Evolutionary conservation across 257 asterid species (phyloP).

Genomic region (Salvia hispanica): DNA sequence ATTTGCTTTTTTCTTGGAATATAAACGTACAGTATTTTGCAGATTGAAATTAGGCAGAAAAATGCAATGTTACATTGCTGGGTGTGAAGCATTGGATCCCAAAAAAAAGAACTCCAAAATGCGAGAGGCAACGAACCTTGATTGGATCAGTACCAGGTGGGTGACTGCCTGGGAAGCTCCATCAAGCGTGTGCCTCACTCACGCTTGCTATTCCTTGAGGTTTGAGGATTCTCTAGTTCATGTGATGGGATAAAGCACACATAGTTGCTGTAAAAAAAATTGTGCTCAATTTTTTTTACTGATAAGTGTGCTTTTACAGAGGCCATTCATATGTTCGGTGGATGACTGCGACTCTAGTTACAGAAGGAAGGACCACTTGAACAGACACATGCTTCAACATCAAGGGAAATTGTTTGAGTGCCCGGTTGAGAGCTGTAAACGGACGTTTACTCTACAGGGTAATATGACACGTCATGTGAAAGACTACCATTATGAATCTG

Average conservation of each 20-base stretch:
- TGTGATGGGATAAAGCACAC: neutral
- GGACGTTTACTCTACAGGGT: conserved; percentile 55
- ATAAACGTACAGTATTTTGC: conserved; percentile 40
- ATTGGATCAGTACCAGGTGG: conserved; percentile 98
- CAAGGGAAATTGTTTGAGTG: conserved; percentile 76
- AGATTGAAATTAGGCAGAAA: conserved; percentile 42
- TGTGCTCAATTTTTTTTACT: conserved; percentile 20
- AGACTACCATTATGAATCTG: conserved; percentile 55
- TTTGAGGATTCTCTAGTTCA: conserved; percentile 41
- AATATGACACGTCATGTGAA: conserved; percentile 69
- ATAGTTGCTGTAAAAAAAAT: neutral
- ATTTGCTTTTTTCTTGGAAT: conserved; percentile 5
- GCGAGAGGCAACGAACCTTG: conserved; percentile 82
- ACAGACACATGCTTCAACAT: conserved; percentile 80
- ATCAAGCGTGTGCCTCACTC: conserved; percentile 93
- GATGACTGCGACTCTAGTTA: conserved; percentile 79
- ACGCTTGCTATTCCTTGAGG: conserved; percentile 62
- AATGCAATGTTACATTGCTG: conserved; percentile 34
- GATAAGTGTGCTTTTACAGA: conserved; percentile 45
- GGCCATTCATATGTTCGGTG: conserved; percentile 75
- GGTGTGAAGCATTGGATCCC: conserved; percentile 99
- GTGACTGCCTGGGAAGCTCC: conserved; percentile 99
- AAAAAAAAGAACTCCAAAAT: conserved; percentile 86
- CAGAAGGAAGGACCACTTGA: conserved; percentile 86
- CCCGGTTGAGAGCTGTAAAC: conserved; percentile 54